Conservation (phyloP, 108 stramenopile species). For the Cyclotella baltica region DNA sequence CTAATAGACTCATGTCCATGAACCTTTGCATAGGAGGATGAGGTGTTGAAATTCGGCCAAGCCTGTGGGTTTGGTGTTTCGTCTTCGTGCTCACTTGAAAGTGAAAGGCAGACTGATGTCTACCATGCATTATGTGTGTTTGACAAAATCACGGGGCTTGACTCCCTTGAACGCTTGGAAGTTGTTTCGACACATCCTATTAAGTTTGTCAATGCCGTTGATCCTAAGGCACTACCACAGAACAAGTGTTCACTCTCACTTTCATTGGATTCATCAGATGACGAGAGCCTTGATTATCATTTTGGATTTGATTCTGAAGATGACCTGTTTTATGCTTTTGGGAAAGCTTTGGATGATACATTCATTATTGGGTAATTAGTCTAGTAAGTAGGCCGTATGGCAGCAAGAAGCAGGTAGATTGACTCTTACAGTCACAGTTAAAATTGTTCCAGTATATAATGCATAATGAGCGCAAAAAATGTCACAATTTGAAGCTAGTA, state of each 20-base stretch:
- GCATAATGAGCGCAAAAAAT: too few species aligned
- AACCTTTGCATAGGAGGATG: conserved; percentile 25
- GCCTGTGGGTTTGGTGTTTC: conserved; percentile 4
- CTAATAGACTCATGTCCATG: too few species aligned
- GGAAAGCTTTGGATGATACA: conserved; percentile 2
- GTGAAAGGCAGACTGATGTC: not conserved
- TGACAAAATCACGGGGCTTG: conserved; percentile 14
- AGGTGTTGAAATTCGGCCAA: conserved; percentile 21
- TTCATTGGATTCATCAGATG: not conserved
- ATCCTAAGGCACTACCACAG: not conserved
- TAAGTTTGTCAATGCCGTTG: conserved; percentile 14
- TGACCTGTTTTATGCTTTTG: not conserved
- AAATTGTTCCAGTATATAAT: too few species aligned
- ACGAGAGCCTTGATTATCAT: conserved; percentile 6
- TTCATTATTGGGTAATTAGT: not conserved
- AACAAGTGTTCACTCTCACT: not conserved
- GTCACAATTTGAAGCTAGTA: too few species aligned
- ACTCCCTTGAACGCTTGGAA: not conserved
- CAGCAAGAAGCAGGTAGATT: too few species aligned
- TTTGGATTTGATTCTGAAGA: conserved; percentile 8
- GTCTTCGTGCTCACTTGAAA: conserved; percentile 29
- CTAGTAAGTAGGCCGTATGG: too few species aligned
- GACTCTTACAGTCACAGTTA: too few species aligned
- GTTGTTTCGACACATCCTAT: conserved; percentile 1
- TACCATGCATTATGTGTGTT: conserved; percentile 14